These are phyloP conservation scores for Phytophthora pseudosyringae DNA, from an alignment of 352 stramenopile species.

Conservation along the genomic window DNA sequence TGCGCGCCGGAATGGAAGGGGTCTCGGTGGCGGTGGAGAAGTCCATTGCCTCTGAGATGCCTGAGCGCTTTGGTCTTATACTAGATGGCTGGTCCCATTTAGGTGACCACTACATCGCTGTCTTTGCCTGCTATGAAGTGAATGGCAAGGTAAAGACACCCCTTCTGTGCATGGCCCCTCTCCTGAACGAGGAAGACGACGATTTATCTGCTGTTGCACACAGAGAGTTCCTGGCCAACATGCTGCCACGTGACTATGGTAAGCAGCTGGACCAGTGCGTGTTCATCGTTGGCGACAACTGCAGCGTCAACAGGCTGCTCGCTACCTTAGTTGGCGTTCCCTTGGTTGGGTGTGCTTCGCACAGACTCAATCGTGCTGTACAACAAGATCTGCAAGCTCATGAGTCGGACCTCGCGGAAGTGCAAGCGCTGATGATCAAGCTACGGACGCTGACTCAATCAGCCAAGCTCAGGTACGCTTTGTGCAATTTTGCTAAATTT, in stretches of 20 bases:
- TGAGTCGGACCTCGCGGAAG: neutral
- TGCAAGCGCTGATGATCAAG: conserved; percentile 1
- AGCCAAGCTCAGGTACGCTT: neutral
- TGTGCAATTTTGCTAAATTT: neutral
- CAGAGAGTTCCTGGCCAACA: neutral
- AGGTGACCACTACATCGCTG: neutral
- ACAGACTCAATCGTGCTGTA: neutral
- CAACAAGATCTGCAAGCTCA: neutral
- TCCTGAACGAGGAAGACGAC: neutral
- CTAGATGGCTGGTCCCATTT: conserved; percentile 8
- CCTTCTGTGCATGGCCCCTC: conserved; percentile 5
- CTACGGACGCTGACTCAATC: conserved; percentile 1
- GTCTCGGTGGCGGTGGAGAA: neutral
- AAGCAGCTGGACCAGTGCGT: conserved; percentile 3
- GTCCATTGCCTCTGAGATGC: neutral
- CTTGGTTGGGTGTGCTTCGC: too few relatives aligned
- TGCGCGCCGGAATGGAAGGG: conserved; percentile 5
- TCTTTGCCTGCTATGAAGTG: conserved; percentile 8
- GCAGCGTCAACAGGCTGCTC: neutral
- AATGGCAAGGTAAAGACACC: conserved; percentile 2
- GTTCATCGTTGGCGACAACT: neutral
- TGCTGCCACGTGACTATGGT: conserved; percentile 3
- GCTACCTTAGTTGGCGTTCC: neutral
- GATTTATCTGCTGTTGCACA: neutral
- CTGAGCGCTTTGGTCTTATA: conserved; percentile 1